phyloP scores from a whole-genome alignment of 805 yeast species.

The Lachancea sp. region DNA sequence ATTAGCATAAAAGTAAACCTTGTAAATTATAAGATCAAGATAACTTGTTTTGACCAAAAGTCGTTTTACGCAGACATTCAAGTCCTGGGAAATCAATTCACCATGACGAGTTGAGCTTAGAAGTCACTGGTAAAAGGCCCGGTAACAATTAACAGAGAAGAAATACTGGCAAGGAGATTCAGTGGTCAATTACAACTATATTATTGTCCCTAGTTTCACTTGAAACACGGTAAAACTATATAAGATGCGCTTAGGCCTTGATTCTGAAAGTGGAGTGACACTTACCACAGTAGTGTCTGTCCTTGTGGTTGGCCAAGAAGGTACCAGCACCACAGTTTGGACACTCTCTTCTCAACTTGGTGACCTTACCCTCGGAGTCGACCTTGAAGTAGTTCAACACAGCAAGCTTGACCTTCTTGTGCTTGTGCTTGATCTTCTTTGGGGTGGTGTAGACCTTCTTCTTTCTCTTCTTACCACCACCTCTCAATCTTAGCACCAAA shows the following conservation, averaged over 20 bases:
- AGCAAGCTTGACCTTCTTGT: slow-evolving; percentile 98
- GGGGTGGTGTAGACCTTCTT: slow-evolving; percentile 99
- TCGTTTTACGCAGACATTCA: too few species aligned
- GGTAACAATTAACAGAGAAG: too few species aligned
- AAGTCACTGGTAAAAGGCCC: too few species aligned
- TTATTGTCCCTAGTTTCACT: not conserved
- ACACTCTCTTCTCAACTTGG: slow-evolving; percentile 98
- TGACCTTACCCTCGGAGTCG: slow-evolving; percentile 96
- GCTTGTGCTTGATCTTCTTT: slow-evolving; percentile 99
- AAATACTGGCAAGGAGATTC: not conserved
- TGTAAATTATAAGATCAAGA: not conserved
- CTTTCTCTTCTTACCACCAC: slow-evolving; percentile 99
- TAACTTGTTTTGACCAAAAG: too few species aligned
- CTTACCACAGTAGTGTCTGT: slow-evolving; percentile 99
- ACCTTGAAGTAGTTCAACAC: slow-evolving; percentile 99
- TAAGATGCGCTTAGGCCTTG: slow-evolving; percentile 28
- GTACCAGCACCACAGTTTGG: slow-evolving; percentile 98
- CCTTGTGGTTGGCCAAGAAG: slow-evolving; percentile 98
- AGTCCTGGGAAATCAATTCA: too few species aligned
- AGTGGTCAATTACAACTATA: not conserved
- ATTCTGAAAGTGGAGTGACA: slow-evolving; percentile 89
- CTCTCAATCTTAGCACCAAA: slow-evolving; percentile 95
- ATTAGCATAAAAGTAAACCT: not conserved
- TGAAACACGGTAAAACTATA: not conserved
- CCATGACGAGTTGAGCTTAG: too few species aligned